Conservation (phyloP, 1,139 yeast species). For the Yueomyces sp. region DNA sequence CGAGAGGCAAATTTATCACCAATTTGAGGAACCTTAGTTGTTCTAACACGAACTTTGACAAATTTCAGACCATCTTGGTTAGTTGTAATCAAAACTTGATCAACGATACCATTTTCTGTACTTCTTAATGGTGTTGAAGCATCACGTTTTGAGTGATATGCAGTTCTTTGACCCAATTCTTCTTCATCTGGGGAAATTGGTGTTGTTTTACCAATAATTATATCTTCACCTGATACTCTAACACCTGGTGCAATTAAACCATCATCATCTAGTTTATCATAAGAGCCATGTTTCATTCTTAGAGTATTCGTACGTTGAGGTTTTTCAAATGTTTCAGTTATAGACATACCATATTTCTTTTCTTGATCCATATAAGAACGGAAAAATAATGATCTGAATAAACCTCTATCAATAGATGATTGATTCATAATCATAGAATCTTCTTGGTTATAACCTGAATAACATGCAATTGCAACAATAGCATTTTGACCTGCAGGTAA, state of each 20-base stretch:
- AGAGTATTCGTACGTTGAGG: conserved; percentile 91
- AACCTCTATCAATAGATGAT: conserved; percentile 91
- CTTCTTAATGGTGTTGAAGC: conserved; percentile 95
- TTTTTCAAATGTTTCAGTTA: conserved; percentile 89
- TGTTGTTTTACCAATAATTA: conserved; percentile 94
- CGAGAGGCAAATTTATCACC: conserved; percentile 99
- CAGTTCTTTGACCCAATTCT: conserved; percentile 96
- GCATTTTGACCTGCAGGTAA: conserved; percentile 99
- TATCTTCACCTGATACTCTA: conserved; percentile 97
- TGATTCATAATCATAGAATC: conserved; percentile 99
- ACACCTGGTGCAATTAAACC: conserved; percentile 98
- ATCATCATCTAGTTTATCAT: conserved; percentile 95
- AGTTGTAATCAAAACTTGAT: conserved; percentile 90
- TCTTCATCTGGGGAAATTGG: conserved; percentile 98
- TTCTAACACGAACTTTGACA: conserved; percentile 97
- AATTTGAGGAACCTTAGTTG: conserved; percentile 95
- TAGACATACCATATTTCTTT: conserved; percentile 96
- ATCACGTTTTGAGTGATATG: conserved; percentile 95
- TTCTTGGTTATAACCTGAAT: conserved; percentile 98
- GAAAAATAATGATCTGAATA: conserved; percentile 89
- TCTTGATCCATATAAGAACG: conserved; percentile 98
- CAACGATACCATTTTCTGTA: conserved; percentile 97
- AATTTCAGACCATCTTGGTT: conserved; percentile 96
- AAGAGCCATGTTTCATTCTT: conserved; percentile 93
- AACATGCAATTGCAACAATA: conserved; percentile 94